Evolutionary conservation across 805 yeast genomes (phyloP).

Genomic region (Candida orba): DNA sequence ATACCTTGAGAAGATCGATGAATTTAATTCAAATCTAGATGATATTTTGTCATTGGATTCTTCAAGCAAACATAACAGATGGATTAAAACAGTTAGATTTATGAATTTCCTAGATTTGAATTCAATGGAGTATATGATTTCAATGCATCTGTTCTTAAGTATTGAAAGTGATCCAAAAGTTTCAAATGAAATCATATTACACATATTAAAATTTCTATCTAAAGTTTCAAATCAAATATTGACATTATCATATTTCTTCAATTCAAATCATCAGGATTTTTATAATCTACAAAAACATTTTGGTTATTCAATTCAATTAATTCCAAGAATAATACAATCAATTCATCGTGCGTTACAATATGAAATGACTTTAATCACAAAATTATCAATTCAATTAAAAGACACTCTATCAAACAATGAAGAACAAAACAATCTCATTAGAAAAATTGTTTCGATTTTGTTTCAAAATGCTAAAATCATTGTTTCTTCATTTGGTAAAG

Average conservation of each 20-base stretch:
- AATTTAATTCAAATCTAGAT: background rate
- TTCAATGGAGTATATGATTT: slow-evolving; percentile 1
- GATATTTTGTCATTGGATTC: slow-evolving; percentile 2
- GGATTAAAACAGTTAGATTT: background rate
- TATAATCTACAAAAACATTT: slow-evolving; percentile 6
- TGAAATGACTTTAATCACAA: slow-evolving; percentile 3
- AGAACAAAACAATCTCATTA: too few relatives aligned
- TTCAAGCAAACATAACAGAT: background rate
- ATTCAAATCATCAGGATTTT: slow-evolving; percentile 2
- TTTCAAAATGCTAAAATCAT: slow-evolving; percentile 6
- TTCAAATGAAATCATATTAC: background rate
- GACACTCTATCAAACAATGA: too few relatives aligned
- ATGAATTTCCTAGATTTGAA: slow-evolving; percentile 3
- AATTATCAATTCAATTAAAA: background rate
- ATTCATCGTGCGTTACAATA: slow-evolving; percentile 6
- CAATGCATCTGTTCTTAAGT: slow-evolving; percentile 2
- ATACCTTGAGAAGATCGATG: background rate
- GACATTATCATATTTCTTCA: slow-evolving; percentile 2
- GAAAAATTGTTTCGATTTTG: background rate
- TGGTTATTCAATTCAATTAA: slow-evolving; percentile 3
- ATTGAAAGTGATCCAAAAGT: background rate
- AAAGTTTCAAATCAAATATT: slow-evolving; percentile 1
- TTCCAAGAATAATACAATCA: slow-evolving; percentile 6
- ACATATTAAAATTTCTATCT: background rate
- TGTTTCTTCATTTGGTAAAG: slow-evolving; percentile 1